phyloP scores from a whole-genome alignment of 345 rosid genomes.

The Heritiera fomes region DNA sequence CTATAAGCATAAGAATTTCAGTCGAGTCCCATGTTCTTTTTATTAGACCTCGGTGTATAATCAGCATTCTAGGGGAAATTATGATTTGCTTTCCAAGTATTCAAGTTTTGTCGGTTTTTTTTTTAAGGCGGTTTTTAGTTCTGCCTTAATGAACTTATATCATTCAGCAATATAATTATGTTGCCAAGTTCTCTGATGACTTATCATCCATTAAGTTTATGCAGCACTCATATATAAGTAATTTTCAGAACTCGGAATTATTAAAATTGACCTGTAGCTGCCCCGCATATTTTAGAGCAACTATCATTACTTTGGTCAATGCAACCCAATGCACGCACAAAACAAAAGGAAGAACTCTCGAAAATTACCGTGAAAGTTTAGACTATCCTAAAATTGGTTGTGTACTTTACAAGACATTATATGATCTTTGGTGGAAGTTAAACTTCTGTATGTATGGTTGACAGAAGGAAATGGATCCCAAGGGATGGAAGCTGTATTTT shows the following conservation, averaged over 20 bases:
- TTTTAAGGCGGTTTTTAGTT: too few species aligned
- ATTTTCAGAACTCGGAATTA: neutral
- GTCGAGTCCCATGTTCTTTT: neutral
- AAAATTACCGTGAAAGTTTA: neutral
- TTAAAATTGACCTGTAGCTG: neutral
- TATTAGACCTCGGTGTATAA: constrained; percentile 1
- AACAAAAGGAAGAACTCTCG: neutral
- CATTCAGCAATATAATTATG: constrained; percentile 9
- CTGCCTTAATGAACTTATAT: neutral
- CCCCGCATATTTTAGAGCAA: neutral
- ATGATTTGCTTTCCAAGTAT: neutral
- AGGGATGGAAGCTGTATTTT: constrained; percentile 21
- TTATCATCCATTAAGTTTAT: neutral
- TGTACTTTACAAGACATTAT: neutral
- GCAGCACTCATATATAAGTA: neutral
- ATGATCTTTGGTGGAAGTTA: neutral
- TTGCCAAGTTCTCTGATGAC: neutral
- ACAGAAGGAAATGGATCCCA: constrained; percentile 23
- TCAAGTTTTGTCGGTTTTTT: neutral
- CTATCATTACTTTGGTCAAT: neutral
- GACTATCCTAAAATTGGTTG: neutral
- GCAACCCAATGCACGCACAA: too few species aligned
- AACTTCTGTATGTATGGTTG: neutral
- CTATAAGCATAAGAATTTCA: constrained; percentile 2
- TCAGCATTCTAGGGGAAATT: constrained; percentile 3